Percentiles rank a stretch among this genome's conserved stretches.
phyloP scores from a whole-genome alignment of 2,329 filamentous ascomycete genomes.

The Arthroderma uncinatum region DNA sequence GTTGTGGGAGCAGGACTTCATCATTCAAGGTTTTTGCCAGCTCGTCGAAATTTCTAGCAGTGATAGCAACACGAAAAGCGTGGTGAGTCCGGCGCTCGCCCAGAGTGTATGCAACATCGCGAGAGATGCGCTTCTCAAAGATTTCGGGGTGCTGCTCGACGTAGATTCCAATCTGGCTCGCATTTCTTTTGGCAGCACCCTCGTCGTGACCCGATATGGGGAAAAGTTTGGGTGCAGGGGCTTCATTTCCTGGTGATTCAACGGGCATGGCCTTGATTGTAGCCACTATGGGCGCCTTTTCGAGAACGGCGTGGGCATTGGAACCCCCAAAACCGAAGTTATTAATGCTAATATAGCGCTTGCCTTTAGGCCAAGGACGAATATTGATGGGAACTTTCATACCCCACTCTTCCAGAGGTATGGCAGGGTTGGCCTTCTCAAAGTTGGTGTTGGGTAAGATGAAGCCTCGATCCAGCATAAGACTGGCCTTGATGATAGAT shows the following conservation, averaged over 20 bases:
- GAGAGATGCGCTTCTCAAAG: neutral
- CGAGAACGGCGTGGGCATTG: constrained; percentile 26
- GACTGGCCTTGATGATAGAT: constrained; percentile 21
- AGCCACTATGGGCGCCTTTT: constrained; percentile 7
- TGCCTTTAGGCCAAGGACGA: constrained; percentile 16
- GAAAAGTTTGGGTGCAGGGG: neutral
- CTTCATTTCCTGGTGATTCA: neutral
- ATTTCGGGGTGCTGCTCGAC: neutral
- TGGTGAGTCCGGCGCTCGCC: neutral
- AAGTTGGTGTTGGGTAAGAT: constrained; percentile 23
- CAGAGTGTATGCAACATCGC: constrained; percentile 9
- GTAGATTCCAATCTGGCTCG: neutral
- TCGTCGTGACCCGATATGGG: neutral
- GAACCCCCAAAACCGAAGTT: constrained; percentile 30
- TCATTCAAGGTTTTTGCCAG: neutral
- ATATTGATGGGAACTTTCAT: constrained; percentile 11
- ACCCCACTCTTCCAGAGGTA: constrained; percentile 8
- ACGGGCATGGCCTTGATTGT: neutral
- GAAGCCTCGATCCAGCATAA: constrained; percentile 18
- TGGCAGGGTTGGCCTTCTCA: constrained; percentile 15
- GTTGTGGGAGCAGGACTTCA: no score
- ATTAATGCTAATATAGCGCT: constrained; percentile 19
- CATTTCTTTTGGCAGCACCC: neutral
- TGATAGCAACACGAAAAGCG: neutral
- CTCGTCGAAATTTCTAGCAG: neutral